phyloP scores from a whole-genome alignment of 345 rosid genomes.

The Aethionema arabicum region DNA sequence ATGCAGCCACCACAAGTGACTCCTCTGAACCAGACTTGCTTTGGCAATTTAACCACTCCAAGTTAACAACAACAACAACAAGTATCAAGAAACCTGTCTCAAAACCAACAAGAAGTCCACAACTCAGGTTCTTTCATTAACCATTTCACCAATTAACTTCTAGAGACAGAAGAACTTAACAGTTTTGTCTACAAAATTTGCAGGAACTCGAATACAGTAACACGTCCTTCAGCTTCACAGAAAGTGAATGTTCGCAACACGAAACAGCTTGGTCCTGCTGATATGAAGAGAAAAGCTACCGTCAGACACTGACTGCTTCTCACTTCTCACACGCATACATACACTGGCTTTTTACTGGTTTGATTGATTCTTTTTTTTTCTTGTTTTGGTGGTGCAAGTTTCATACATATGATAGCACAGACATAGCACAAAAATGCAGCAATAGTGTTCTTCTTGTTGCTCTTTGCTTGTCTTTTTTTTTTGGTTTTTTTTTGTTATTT shows the following conservation, averaged over 20 bases:
- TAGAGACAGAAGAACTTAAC: background rate
- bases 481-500: slow-evolving; percentile 3
- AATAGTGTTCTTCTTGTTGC: slow-evolving; percentile 28
- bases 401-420: slow-evolving; percentile 23
- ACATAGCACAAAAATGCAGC: slow-evolving; percentile 29
- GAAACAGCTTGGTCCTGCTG: slow-evolving; percentile 54
- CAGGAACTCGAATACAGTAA: slow-evolving; percentile 50
- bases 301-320: slow-evolving; percentile 52
- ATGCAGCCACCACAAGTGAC: slow-evolving; percentile 89
- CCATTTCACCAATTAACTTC: background rate
- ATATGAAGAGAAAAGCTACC: slow-evolving; percentile 61
- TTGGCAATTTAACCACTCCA: slow-evolving; percentile 85
- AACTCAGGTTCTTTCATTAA: slow-evolving; percentile 41
- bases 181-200: slow-evolving; percentile 8
- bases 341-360: slow-evolving; percentile 29
- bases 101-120: slow-evolving; percentile 54
- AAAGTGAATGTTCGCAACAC: slow-evolving; percentile 57
- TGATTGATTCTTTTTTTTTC: slow-evolving; percentile 34
- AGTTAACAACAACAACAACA: slow-evolving; percentile 47
- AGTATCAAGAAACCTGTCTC: slow-evolving; percentile 51
- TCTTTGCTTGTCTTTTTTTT: slow-evolving; percentile 3
- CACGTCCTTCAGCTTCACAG: slow-evolving; percentile 69
- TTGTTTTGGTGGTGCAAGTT: slow-evolving; percentile 30
- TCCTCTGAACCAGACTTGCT: slow-evolving; percentile 87
- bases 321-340: slow-evolving; percentile 30